Evolutionary conservation across 2,329 filamentous ascomycete species (phyloP), one percentile per base, ranked within the genome.

Genomic region (Trichothecium roseum): DNA sequence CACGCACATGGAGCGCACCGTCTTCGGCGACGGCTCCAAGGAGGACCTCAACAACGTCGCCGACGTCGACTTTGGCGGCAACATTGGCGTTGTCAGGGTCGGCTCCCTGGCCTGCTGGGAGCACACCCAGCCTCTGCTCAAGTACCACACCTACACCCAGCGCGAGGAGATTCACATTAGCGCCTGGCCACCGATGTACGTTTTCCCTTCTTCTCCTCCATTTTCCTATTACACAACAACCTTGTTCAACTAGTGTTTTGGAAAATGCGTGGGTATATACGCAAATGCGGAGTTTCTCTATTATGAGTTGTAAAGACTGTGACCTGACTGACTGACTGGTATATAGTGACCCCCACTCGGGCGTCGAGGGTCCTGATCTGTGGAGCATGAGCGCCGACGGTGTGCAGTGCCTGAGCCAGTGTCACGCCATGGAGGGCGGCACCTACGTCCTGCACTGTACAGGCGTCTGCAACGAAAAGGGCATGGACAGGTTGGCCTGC

Each of bases 401-500:
- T 4, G n/a, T n/a, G n/a, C n/a, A n/a, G n/a, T 63, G 58, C 37
- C 59, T 58, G 20, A 60, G 46, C 30, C 67, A 68, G 40, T 60
- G 64, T 0, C 75, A 76, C 42, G 72, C 74, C 1, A 64, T 78
- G 7, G 74, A 79, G 46, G 63, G 67, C 2, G 56, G 59, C 8
- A 51, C 66, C 0, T 78, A 68, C 40, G 73, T 78, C 1, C 59
- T 76, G 3, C 46, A 49, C 15, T 40, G 42, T 17, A 51, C 48
- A 2, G 37, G 41, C 1, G 44, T 50, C 3, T 55, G 72, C 34
- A 60, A 56, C 0, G 43, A 64, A 6, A 47, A 56, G 12, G 71
- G 63, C 1, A 50, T 50, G 1, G 42, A 49, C 0, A 58, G 70
- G 9, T 45, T 73, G 49, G 49, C 52, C 6, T 69, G 64, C 0